Percentiles rank a stretch among this genome's conserved stretches.
Conservation (phyloP, 108 stramenopile genomes). For the Fistulifera pelliculosa region DNA sequence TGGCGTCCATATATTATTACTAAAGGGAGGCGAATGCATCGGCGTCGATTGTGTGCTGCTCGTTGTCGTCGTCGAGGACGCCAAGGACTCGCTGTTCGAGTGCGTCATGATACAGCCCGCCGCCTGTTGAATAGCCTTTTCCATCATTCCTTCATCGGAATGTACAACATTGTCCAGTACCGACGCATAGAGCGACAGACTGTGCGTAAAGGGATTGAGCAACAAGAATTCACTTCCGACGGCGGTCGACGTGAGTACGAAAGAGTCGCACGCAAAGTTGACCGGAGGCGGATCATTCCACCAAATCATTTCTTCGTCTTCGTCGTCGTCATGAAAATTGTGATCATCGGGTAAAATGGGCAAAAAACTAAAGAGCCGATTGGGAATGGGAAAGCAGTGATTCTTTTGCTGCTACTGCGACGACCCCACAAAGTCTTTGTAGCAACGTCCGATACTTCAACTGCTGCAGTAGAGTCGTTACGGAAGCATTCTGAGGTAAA, state of each 20-base stretch:
- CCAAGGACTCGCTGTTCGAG: too few species aligned
- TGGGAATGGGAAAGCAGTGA: constrained; percentile 26
- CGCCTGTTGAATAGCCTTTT: constrained; percentile 23
- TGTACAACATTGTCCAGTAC: constrained; percentile 21
- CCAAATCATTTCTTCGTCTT: too few species aligned
- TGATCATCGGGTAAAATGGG: constrained; percentile 33
- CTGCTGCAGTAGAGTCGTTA: background rate
- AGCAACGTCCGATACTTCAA: background rate
- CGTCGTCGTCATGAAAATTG: constrained; percentile 12
- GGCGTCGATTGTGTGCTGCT: too few species aligned
- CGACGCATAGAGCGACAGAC: constrained; percentile 6
- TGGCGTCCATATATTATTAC: too few species aligned
- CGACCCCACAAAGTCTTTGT: background rate
- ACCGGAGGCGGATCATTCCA: constrained; percentile 43
- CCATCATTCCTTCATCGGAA: constrained; percentile 23
- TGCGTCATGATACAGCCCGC: constrained; percentile 9
- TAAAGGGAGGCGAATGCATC: too few species aligned
- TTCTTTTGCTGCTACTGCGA: background rate
- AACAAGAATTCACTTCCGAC: constrained; percentile 31
- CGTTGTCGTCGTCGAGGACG: too few species aligned
- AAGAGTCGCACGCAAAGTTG: constrained; percentile 47
- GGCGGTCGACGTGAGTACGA: constrained; percentile 26
- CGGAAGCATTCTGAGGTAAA: background rate
- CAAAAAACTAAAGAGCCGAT: constrained; percentile 40
- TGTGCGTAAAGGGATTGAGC: constrained; percentile 45